These are phyloP conservation scores for Fagopyrum esculentum DNA, from an alignment of 148 eudicot species.

Conservation along the genomic window DNA sequence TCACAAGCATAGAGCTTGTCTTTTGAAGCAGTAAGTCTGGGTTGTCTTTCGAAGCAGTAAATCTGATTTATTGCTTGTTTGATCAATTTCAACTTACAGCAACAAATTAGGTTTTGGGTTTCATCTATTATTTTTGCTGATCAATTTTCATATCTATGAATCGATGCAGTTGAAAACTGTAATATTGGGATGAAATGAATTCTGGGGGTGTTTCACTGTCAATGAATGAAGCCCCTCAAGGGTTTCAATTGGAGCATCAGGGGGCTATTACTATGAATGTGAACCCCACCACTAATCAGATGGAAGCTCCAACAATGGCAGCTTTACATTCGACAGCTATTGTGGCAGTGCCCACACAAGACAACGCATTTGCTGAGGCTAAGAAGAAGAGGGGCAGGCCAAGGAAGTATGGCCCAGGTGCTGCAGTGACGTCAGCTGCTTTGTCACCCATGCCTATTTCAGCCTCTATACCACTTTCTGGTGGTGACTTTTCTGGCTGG, in stretches of 20 bases:
- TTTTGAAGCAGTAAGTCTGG: background rate
- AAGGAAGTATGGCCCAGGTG: constrained; percentile 71
- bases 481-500: constrained; percentile 72
- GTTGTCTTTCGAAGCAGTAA: background rate
- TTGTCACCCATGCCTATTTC: constrained; percentile 94
- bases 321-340: constrained; percentile 24
- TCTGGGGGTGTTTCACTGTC: constrained; percentile 34
- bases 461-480: constrained; percentile 76
- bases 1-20: background rate
- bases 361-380: background rate
- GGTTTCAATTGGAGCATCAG: constrained; percentile 24
- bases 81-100: background rate
- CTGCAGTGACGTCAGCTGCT: constrained; percentile 29
- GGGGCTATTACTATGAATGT: constrained; percentile 27
- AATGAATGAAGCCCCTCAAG: constrained; percentile 37
- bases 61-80: background rate
- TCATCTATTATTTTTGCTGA: background rate
- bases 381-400: constrained; percentile 88
- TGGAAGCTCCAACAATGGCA: constrained; percentile 31
- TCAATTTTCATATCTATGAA: background rate
- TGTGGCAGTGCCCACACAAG: constrained; percentile 13
- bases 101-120: background rate
- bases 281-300: constrained; percentile 22
- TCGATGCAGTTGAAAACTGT: background rate
- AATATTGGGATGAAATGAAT: constrained; percentile 45